These are phyloP conservation scores for Podaxis pistillaris DNA, from an alignment of 768 basidiomycete species.

Conservation along the genomic window DNA sequence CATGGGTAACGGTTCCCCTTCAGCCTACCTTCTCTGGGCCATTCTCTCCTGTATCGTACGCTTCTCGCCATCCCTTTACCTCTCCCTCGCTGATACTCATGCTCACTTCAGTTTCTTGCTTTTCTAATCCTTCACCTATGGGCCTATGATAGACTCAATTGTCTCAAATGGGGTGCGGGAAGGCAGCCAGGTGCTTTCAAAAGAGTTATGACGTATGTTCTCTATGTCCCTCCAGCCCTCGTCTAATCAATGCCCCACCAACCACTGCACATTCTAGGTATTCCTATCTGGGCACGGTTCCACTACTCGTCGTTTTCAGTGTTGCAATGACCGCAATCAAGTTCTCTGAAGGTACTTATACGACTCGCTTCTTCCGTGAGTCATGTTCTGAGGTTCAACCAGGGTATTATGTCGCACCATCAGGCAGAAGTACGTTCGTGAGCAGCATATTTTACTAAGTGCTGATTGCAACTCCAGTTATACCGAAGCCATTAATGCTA, in stretches of 20 bases:
- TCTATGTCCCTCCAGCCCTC: neutral
- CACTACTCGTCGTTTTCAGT: constrained; percentile 62
- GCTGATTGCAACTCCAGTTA: constrained; percentile 35
- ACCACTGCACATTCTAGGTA: constrained; percentile 44
- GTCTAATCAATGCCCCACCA: constrained; percentile 17
- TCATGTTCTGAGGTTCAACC: neutral
- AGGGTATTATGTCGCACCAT: constrained; percentile 40
- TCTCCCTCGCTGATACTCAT: constrained; percentile 9
- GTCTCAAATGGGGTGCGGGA: constrained; percentile 71
- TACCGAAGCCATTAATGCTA: constrained; percentile 51
- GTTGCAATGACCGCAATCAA: constrained; percentile 64
- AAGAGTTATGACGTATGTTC: constrained; percentile 79
- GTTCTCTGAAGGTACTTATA: constrained; percentile 62
- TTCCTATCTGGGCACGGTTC: constrained; percentile 74
- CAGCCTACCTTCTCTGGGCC: constrained; percentile 77
- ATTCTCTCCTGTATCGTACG: constrained; percentile 64
- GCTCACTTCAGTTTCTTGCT: constrained; percentile 50
- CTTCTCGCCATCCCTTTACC: constrained; percentile 27
- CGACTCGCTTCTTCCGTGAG: neutral
- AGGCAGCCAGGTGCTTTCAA: constrained; percentile 84
- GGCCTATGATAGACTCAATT: constrained; percentile 75
- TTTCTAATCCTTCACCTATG: constrained; percentile 78
- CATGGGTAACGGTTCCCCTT: constrained; percentile 74
- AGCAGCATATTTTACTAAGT: neutral
- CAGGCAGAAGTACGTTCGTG: constrained; percentile 30